phyloP scores from a whole-genome alignment of 495 filamentous ascomycete species.

The Cairneyella variabilis region DNA sequence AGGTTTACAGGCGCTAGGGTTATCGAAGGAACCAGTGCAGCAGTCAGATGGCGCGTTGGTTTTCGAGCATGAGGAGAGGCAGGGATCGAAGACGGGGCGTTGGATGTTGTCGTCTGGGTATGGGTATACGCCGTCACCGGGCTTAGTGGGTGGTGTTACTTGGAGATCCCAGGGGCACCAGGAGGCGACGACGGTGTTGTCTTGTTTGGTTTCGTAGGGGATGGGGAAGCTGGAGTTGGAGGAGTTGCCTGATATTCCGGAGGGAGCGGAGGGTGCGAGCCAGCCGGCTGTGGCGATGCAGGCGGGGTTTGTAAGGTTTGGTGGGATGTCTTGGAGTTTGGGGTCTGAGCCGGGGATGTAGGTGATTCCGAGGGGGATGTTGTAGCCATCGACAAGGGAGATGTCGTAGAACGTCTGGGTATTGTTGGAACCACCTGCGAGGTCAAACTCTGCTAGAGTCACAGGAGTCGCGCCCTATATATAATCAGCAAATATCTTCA shows the following conservation, averaged over 20 bases:
- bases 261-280: constrained; percentile 37
- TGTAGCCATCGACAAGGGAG: constrained; percentile 82
- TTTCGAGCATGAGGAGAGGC: constrained; percentile 64
- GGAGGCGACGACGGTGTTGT: constrained; percentile 41
- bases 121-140: constrained; percentile 65
- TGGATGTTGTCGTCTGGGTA: constrained; percentile 67
- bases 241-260: constrained; percentile 29
- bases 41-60: constrained; percentile 57
- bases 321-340: constrained; percentile 53
- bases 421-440: constrained; percentile 51
- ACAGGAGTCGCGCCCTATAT: constrained; percentile 58
- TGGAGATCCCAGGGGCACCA: constrained; percentile 83
- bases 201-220: constrained; percentile 54
- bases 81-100: constrained; percentile 68
- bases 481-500: constrained; percentile 16
- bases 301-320: constrained; percentile 67
- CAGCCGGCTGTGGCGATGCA: constrained; percentile 64
- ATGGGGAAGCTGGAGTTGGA: constrained; percentile 59
- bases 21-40: constrained; percentile 61
- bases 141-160: constrained; percentile 55
- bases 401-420: constrained; percentile 77
- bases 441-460: constrained; percentile 73
- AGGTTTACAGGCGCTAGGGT: constrained; percentile 54
- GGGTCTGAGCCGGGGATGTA: constrained; percentile 52
- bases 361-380: constrained; percentile 66